Evolutionary conservation across 2,329 filamentous ascomycete species (phyloP).

Genomic region (Neofusicoccum sp.): DNA sequence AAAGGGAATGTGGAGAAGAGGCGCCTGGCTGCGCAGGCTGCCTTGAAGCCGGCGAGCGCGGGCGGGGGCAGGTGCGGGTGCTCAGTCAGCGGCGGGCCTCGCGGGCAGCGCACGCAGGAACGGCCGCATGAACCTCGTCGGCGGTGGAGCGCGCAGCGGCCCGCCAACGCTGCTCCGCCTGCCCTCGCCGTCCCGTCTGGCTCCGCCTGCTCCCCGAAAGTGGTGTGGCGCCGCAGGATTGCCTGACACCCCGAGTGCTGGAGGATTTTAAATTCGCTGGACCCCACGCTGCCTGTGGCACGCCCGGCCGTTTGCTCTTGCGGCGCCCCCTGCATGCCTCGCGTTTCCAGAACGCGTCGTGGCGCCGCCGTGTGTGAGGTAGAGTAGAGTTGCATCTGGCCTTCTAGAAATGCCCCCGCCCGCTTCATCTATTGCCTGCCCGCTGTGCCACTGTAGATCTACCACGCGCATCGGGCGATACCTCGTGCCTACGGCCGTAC

Average conservation of each 20-base stretch:
- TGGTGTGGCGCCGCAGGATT: conserved; percentile 2
- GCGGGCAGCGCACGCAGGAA: too few relatives aligned
- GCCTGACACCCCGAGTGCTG: conserved; percentile 3
- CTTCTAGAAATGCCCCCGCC: neutral
- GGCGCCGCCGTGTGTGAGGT: neutral
- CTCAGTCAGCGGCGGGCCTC: neutral
- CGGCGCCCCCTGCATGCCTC: conserved; percentile 2
- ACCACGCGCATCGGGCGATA: conserved; percentile 4
- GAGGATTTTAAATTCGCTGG: conserved; percentile 11
- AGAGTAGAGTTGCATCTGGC: neutral
- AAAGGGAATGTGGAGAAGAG: conserved; percentile 17
- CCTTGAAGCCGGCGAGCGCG: neutral
- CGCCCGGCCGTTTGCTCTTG: neutral
- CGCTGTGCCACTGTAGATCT: conserved; percentile 1
- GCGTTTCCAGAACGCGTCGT: conserved; percentile 5
- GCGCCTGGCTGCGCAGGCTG: neutral
- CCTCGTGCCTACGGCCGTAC: conserved; percentile 5
- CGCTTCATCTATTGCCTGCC: conserved; percentile 8
- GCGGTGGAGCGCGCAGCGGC: conserved; percentile 8
- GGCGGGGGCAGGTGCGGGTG: neutral
- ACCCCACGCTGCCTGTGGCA: neutral
- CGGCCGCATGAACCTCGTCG: too few relatives aligned
- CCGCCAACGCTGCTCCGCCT: conserved; percentile 6
- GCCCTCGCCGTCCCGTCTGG: too few relatives aligned
- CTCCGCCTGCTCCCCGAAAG: neutral